Conservation (phyloP, 2,329 filamentous ascomycete species). For the Neoarthrinium moseri region DNA sequence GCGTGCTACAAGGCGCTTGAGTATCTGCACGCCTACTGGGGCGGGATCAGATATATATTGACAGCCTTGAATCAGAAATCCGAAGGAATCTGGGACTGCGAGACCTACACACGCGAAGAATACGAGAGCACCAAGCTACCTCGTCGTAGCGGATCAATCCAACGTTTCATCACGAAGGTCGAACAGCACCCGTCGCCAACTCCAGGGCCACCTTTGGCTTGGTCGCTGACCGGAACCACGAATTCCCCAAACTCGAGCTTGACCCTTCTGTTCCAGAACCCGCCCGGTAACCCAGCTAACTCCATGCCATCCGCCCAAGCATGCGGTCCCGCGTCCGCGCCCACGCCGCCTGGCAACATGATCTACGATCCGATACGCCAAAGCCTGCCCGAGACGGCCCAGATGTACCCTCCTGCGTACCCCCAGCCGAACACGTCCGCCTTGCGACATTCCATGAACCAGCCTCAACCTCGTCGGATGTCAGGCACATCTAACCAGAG, state of each 20-base stretch:
- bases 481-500: constrained; percentile 4
- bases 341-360: constrained; percentile 56
- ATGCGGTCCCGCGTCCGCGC: constrained; percentile 36
- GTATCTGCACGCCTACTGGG: constrained; percentile 82
- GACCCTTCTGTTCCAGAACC: constrained; percentile 73
- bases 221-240: constrained; percentile 84
- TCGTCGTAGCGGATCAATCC: constrained; percentile 40
- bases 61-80: constrained; percentile 85
- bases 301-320: too few relatives aligned
- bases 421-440: constrained; percentile 49
- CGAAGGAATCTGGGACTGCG: constrained; percentile 79
- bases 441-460: constrained; percentile 40
- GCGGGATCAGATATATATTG: constrained; percentile 81
- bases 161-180: constrained; percentile 39
- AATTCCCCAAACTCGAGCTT: constrained; percentile 83
- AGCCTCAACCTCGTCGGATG: constrained; percentile 9
- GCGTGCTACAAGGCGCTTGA: constrained; percentile 81
- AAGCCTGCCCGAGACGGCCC: constrained; percentile 46
- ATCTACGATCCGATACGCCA: constrained; percentile 60
- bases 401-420: constrained; percentile 49
- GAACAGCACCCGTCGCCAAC: constrained; percentile 47
- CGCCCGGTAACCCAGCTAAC: constrained; percentile 17
- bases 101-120: constrained; percentile 68
- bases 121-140: constrained; percentile 67
- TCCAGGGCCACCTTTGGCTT: constrained; percentile 61